These are phyloP conservation scores for Postia placenta DNA, from an alignment of 768 basidiomycete species.

Conservation along the genomic window DNA sequence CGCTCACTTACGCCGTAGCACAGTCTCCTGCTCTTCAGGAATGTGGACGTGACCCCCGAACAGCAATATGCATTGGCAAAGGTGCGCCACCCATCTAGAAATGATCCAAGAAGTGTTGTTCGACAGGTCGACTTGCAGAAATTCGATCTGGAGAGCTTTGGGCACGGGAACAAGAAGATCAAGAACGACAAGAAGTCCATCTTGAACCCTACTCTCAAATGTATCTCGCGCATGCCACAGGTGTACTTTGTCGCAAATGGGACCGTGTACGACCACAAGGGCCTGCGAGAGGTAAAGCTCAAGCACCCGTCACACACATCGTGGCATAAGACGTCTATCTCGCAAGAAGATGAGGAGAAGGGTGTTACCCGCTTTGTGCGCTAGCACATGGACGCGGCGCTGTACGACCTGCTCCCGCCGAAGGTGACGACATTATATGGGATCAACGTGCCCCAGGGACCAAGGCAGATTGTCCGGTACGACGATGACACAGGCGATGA, in stretches of 20 bases:
- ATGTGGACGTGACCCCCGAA: slow-evolving; percentile 58
- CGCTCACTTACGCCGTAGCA: slow-evolving; percentile 33
- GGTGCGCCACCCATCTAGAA: slow-evolving; percentile 31
- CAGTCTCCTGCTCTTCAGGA: slow-evolving; percentile 58
- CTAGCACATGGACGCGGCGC: slow-evolving; percentile 88
- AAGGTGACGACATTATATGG: slow-evolving; percentile 81
- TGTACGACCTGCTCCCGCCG: slow-evolving; percentile 72
- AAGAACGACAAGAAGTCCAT: slow-evolving; percentile 63
- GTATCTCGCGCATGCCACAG: slow-evolving; percentile 79
- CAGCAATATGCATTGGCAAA: slow-evolving; percentile 75
- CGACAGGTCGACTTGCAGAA: slow-evolving; percentile 42
- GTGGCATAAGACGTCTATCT: slow-evolving; percentile 75
- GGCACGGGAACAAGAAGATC: slow-evolving; percentile 82
- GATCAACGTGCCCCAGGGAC: slow-evolving; percentile 60
- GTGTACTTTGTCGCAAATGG: slow-evolving; percentile 92
- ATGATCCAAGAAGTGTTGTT: slow-evolving; percentile 32
- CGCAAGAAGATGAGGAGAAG: slow-evolving; percentile 60
- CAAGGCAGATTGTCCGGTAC: slow-evolving; percentile 58
- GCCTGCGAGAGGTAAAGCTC: slow-evolving; percentile 62
- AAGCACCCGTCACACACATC: slow-evolving; percentile 80
- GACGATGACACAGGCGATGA: slow-evolving; percentile 85
- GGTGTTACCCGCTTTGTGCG: slow-evolving; percentile 80
- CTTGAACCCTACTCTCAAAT: slow-evolving; percentile 82
- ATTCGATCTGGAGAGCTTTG: slow-evolving; percentile 69
- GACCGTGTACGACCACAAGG: slow-evolving; percentile 68